Percentiles rank a stretch among this genome's conserved stretches.
These are phyloP conservation scores for Colletotrichum karsti DNA, from an alignment of 2,329 filamentous ascomycete species.

Conservation along the genomic window DNA sequence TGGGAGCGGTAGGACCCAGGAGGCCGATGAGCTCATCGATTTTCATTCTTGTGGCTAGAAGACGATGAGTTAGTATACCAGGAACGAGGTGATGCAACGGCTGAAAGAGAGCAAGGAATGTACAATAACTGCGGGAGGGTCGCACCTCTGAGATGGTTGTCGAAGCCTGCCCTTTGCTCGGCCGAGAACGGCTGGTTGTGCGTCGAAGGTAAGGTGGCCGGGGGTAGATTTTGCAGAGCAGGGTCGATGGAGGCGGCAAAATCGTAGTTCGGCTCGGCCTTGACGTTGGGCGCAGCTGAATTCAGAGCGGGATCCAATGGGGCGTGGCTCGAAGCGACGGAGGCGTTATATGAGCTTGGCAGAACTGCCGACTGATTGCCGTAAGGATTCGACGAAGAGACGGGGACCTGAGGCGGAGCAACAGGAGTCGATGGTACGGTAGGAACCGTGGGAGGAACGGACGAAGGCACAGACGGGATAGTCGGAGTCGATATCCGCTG, in stretches of 20 bases:
- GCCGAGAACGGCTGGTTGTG: slow-evolving; percentile 38
- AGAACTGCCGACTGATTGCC: slow-evolving; percentile 54
- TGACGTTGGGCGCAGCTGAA: slow-evolving; percentile 41
- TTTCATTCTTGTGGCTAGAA: slow-evolving; percentile 70
- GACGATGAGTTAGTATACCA: slow-evolving; percentile 50
- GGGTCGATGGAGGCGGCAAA: slow-evolving; percentile 73
- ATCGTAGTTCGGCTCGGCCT: slow-evolving; percentile 56
- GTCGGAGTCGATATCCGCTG: slow-evolving; percentile 43
- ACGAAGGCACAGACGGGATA: slow-evolving; percentile 45
- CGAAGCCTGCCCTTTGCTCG: slow-evolving; percentile 31
- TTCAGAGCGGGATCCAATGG: slow-evolving; percentile 34
- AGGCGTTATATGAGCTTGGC: slow-evolving; percentile 46
- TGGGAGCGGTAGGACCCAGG: slow-evolving; percentile 67
- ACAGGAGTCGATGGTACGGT: slow-evolving; percentile 30
- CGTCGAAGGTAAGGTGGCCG: slow-evolving; percentile 39
- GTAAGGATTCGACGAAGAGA: slow-evolving; percentile 48
- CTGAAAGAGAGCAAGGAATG: slow-evolving; percentile 40
- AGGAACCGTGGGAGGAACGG: slow-evolving; percentile 34
- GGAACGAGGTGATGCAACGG: slow-evolving; percentile 32
- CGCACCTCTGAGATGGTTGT: slow-evolving; percentile 59
- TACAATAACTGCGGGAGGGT: slow-evolving; percentile 40
- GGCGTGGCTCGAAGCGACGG: slow-evolving; percentile 32
- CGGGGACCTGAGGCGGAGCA: slow-evolving; percentile 34
- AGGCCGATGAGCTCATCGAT: slow-evolving; percentile 76
- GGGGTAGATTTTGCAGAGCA: slow-evolving; percentile 59